Evolutionary conservation across 495 filamentous ascomycete species (phyloP).

Genomic region (Hypoxylon crocopeplum): DNA sequence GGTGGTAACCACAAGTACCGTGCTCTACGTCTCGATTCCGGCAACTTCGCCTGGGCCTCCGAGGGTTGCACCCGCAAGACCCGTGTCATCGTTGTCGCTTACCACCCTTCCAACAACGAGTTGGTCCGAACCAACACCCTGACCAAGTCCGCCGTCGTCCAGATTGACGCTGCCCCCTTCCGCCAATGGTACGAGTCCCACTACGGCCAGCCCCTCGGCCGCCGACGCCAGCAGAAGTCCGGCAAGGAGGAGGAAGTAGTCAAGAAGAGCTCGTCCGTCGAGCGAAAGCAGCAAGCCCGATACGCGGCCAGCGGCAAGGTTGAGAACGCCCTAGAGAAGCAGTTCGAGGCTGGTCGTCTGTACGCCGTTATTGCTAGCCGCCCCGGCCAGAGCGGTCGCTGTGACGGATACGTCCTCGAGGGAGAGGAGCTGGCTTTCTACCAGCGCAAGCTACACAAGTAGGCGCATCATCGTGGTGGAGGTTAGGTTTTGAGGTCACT

Average conservation of each 20-base stretch:
- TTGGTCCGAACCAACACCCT: constrained; percentile 99
- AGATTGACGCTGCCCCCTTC: constrained; percentile 98
- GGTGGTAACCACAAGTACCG: constrained; percentile 99
- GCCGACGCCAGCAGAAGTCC: constrained; percentile 85
- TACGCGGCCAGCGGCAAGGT: constrained; percentile 86
- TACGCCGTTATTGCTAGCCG: constrained; percentile 90
- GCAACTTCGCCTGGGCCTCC: constrained; percentile 99
- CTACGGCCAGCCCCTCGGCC: constrained; percentile 89
- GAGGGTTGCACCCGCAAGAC: constrained; percentile 97
- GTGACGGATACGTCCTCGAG: constrained; percentile 98
- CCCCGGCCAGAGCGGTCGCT: constrained; percentile 94
- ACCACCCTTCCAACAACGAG: constrained; percentile 99
- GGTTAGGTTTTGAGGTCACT: constrained; percentile 35
- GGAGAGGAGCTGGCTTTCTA: constrained; percentile 99
- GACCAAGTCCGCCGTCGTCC: constrained; percentile 97
- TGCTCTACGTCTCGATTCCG: constrained; percentile 96
- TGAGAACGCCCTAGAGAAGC: constrained; percentile 87
- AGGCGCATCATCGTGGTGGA: constrained; percentile 51
- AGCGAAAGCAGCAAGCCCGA: constrained; percentile 94
- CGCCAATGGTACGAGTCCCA: constrained; percentile 99
- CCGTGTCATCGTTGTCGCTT: constrained; percentile 96
- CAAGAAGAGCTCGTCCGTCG: constrained; percentile 90
- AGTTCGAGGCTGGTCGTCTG: constrained; percentile 98
- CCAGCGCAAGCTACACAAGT: constrained; percentile 97
- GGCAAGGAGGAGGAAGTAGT: constrained; percentile 66